phyloP scores from a whole-genome alignment of 2,329 filamentous ascomycete genomes.

The Colletotrichum endophyticum region DNA sequence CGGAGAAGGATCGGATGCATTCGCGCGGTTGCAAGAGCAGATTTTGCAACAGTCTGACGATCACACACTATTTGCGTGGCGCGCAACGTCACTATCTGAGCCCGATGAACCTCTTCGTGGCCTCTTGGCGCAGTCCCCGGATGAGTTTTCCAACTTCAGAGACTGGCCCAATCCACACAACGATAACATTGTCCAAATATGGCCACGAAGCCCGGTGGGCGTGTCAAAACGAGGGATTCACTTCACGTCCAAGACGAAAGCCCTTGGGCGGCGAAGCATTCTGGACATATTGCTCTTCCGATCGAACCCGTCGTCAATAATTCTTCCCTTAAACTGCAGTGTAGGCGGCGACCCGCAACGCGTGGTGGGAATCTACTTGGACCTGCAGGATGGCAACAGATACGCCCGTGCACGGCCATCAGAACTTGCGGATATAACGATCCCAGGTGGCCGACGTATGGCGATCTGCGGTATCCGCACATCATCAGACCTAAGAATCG shows the following conservation, averaged over 20 bases:
- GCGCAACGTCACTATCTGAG: neutral
- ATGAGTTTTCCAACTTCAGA: neutral
- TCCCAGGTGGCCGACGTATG: neutral
- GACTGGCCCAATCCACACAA: neutral
- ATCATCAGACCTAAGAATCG: neutral
- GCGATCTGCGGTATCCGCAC: neutral
- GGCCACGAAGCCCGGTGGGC: neutral
- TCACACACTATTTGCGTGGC: neutral
- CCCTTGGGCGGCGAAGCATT: neutral
- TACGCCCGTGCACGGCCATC: neutral
- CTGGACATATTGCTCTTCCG: neutral
- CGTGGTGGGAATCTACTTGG: neutral
- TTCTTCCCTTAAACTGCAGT: neutral
- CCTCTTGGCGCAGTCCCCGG: neutral
- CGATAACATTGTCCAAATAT: neutral
- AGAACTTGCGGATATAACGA: neutral
- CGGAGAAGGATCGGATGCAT: slow-evolving; percentile 27
- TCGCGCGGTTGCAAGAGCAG: slow-evolving; percentile 21
- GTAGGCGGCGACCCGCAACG: neutral
- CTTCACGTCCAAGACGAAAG: neutral
- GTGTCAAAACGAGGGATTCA: neutral
- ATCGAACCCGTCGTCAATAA: neutral
- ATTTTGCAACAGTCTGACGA: neutral
- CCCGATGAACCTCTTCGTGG: neutral
- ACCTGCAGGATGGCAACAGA: neutral